phyloP scores from a whole-genome alignment of 1,284 basidiomycete genomes.

The Amylostereum areolatum region DNA sequence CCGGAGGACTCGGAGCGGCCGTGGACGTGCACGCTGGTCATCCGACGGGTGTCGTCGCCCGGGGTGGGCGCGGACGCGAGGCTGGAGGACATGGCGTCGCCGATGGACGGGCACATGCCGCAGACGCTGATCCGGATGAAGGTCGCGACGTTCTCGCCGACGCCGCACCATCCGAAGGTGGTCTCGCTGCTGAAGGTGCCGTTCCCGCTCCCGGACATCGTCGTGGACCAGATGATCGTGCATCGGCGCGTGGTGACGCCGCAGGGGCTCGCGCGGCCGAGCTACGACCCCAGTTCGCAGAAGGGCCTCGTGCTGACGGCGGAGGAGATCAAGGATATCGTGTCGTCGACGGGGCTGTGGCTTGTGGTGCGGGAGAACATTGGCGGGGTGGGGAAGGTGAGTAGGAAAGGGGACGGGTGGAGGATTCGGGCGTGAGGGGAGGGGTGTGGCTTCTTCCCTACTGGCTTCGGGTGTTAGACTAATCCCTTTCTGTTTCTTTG shows the following conservation, averaged over 20 bases:
- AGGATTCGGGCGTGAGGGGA: slow-evolving; percentile 54
- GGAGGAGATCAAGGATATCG: slow-evolving; percentile 92
- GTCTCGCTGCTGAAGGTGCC: slow-evolving; percentile 89
- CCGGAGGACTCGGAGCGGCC: slow-evolving; percentile 95
- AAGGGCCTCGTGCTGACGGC: slow-evolving; percentile 64
- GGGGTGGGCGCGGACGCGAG: slow-evolving; percentile 7
- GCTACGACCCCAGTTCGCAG: slow-evolving; percentile 12
- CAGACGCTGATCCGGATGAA: slow-evolving; percentile 34
- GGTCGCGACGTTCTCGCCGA: slow-evolving; percentile 81
- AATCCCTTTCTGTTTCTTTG: too few relatives aligned
- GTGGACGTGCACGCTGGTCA: slow-evolving; percentile 79
- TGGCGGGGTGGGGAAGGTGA: slow-evolving; percentile 81
- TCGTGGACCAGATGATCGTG: slow-evolving; percentile 52
- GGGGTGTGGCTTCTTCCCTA: too few relatives aligned
- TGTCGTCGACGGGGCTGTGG: slow-evolving; percentile 88
- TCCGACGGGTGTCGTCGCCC: slow-evolving; percentile 25
- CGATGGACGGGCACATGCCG: neutral
- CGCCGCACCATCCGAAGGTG: slow-evolving; percentile 95
- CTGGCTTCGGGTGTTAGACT: too few relatives aligned
- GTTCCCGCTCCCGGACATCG: slow-evolving; percentile 75
- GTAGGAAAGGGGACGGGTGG: slow-evolving; percentile 74
- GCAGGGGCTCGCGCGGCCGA: slow-evolving; percentile 35
- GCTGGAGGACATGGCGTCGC: too few relatives aligned
- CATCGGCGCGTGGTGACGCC: slow-evolving; percentile 43
- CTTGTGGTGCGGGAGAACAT: slow-evolving; percentile 89